Percentiles rank a stretch among this genome's conserved stretches.
Evolutionary conservation across 495 filamentous ascomycete species (phyloP).

Genomic region (Hyaloscypha hepaticicola): DNA sequence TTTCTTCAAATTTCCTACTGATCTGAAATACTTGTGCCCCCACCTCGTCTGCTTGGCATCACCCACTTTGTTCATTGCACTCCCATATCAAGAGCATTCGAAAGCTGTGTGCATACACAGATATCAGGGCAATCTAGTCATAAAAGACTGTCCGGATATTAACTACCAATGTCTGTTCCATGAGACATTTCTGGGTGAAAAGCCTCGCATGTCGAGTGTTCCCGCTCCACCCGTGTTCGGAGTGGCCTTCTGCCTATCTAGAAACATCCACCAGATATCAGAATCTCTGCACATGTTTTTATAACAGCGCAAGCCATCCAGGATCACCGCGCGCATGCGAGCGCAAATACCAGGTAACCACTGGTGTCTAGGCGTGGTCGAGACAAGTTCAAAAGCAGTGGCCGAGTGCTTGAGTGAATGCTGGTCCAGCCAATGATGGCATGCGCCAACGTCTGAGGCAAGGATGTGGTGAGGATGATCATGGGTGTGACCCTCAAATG

Average conservation of each 20-base stretch:
- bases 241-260: constrained; percentile 20
- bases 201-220: constrained; percentile 9
- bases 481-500: constrained; percentile 19
- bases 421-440: constrained; percentile 29
- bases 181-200: constrained; percentile 11
- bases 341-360: constrained; percentile 21
- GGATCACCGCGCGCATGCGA: neutral
- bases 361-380: constrained; percentile 19
- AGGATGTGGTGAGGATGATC: constrained; percentile 26
- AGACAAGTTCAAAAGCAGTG: constrained; percentile 29
- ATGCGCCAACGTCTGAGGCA: constrained; percentile 31
- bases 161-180: neutral
- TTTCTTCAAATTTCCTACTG: neutral
- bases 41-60: neutral
- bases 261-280: constrained; percentile 22
- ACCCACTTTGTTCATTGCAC: neutral
- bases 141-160: constrained; percentile 2
- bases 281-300: constrained; percentile 21
- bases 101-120: constrained; percentile 1
- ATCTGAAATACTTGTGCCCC: neutral
- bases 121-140: neutral
- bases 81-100: constrained; percentile 8
- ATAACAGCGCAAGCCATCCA: neutral
- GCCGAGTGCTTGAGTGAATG: constrained; percentile 30
- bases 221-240: constrained; percentile 29